Percentiles rank a stretch among this genome's conserved stretches.
Conservation (phyloP, 495 filamentous ascomycete genomes). For the Penicillium coprophilum region DNA sequence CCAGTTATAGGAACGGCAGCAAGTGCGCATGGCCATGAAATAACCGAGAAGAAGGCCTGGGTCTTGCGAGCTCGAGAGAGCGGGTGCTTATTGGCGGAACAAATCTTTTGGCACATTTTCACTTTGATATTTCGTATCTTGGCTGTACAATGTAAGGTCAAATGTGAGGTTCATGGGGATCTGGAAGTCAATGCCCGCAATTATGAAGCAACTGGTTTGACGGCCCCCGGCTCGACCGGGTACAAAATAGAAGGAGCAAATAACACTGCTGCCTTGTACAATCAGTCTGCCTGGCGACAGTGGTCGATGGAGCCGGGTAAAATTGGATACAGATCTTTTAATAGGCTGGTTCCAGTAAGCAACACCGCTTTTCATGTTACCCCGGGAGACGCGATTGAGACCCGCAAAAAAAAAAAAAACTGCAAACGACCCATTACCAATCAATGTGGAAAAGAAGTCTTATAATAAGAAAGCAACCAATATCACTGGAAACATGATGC, state of each 20-base stretch:
- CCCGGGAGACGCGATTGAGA: no score
- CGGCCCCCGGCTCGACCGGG: not conserved
- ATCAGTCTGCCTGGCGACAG: not conserved
- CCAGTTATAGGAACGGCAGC: constrained; percentile 6
- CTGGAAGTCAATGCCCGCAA: not conserved
- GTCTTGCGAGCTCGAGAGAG: constrained; percentile 7
- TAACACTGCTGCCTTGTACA: not conserved
- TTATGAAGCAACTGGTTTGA: not conserved
- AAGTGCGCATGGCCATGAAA: constrained; percentile 7
- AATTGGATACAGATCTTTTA: no score
- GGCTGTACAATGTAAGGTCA: not conserved
- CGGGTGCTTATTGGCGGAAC: constrained; percentile 1
- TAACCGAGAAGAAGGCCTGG: constrained; percentile 1
- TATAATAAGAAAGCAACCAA: no score
- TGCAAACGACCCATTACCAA: no score
- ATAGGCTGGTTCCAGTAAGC: no score
- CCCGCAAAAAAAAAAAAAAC: no score
- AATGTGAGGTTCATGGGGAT: not conserved
- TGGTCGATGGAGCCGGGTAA: no score
- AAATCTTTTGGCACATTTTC: constrained; percentile 1
- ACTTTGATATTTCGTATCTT: no score
- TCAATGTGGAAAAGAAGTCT: no score
- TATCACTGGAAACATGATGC: no score
- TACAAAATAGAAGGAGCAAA: not conserved
- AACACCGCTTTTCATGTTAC: no score